Evolutionary conservation across 225 moss, liverwort and hornwort genomes (phyloP).

Genomic region (Physcomitrium patens): DNA sequence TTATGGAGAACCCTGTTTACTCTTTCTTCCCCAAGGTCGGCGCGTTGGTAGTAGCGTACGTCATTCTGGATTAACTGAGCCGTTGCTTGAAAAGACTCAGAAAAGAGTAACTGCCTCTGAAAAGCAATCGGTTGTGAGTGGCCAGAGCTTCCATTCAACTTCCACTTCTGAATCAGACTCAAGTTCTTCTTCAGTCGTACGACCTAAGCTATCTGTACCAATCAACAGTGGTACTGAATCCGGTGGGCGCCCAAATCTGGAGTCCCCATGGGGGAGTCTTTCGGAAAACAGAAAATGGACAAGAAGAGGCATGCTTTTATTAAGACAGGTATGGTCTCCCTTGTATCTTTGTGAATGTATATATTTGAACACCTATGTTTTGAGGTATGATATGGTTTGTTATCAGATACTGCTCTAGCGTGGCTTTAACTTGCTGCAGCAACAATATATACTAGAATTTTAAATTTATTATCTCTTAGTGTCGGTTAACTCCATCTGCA

Average conservation of each 20-base stretch:
- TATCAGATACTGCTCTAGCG: not conserved
- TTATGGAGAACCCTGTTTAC: conserved; percentile 83
- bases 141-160: conserved; percentile 44
- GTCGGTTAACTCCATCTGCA: not conserved
- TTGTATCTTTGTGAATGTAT: not conserved
- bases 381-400: not conserved
- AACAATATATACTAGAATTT: not conserved
- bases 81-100: conserved; percentile 43
- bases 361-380: not conserved
- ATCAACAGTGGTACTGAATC: conserved; percentile 33
- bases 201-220: conserved; percentile 33
- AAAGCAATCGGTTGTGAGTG: conserved; percentile 40
- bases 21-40: conserved; percentile 66
- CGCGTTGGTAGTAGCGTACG: conserved; percentile 32
- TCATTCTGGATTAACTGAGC: conserved; percentile 31
- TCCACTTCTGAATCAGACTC: conserved; percentile 39
- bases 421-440: not conserved
- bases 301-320: conserved; percentile 70
- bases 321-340: conserved; percentile 57
- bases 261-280: conserved; percentile 80
- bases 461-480: not conserved
- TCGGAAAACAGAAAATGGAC: conserved; percentile 83
- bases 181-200: conserved; percentile 40
- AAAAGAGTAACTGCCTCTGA: conserved; percentile 32
- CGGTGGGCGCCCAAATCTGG: conserved; percentile 46